Percentiles rank a stretch among this genome's conserved stretches.
Evolutionary conservation across 768 basidiomycete genomes (phyloP).

Genomic region (Amanita molliuscula): DNA sequence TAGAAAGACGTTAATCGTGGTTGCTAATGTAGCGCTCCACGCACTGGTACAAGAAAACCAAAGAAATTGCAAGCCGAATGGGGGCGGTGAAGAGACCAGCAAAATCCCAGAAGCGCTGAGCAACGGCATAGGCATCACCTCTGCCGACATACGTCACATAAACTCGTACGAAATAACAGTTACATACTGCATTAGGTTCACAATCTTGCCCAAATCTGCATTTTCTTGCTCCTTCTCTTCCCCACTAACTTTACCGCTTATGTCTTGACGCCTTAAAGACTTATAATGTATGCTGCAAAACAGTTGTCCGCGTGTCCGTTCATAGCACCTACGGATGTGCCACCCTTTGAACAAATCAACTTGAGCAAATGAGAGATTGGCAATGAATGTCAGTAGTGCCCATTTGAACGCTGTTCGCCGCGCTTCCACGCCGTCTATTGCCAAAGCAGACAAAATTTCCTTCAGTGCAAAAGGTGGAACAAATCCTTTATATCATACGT

Average conservation of each 20-base stretch:
- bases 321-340: conserved; percentile 61
- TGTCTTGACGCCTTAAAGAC: conserved; percentile 48
- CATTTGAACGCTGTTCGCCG: conserved; percentile 43
- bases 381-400: conserved; percentile 49
- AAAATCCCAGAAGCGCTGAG: conserved; percentile 68
- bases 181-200: conserved; percentile 66
- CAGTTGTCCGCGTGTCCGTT: conserved; percentile 60
- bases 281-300: conserved; percentile 67
- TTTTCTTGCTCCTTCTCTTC: conserved; percentile 24
- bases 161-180: neutral
- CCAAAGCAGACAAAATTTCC: conserved; percentile 44
- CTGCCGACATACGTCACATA: conserved; percentile 22
- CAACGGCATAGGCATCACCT: conserved; percentile 60
- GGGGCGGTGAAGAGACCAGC: conserved; percentile 54
- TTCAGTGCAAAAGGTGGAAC: conserved; percentile 56
- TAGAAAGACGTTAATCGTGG: conserved; percentile 16
- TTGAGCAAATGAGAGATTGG: conserved; percentile 59
- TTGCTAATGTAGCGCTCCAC: conserved; percentile 10
- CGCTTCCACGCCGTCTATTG: conserved; percentile 29
- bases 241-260: conserved; percentile 33
- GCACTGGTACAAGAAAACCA: conserved; percentile 65
- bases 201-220: conserved; percentile 61
- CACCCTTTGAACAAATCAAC: conserved; percentile 53
- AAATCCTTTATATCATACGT: conserved; percentile 33
- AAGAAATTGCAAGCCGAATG: conserved; percentile 52